These are phyloP conservation scores for Aurifilum marmelostoma DNA, from an alignment of 2,329 filamentous ascomycete genomes.

Conservation along the genomic window DNA sequence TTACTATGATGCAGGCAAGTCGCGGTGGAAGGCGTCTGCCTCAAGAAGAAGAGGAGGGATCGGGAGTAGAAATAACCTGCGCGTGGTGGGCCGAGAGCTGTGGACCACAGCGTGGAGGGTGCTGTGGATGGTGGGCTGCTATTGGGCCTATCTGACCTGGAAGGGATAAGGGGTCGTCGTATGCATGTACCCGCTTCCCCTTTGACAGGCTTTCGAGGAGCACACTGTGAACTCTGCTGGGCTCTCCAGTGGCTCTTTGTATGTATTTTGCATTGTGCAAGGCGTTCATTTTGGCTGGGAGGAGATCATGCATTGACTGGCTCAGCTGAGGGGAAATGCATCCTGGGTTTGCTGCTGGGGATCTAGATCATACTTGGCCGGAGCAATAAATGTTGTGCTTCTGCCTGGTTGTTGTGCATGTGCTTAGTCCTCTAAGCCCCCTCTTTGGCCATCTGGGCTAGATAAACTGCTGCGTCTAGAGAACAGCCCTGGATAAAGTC, in stretches of 20 bases:
- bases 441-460: background rate
- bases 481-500: background rate
- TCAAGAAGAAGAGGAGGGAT: constrained; percentile 23
- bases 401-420: background rate
- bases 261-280: constrained; percentile 8
- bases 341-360: background rate
- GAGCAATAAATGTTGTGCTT: background rate
- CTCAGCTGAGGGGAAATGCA: background rate
- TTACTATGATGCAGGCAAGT: constrained; percentile 47
- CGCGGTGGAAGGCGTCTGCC: constrained; percentile 38
- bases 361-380: background rate
- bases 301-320: background rate
- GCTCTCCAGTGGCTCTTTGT: background rate
- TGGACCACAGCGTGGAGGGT: constrained; percentile 65
- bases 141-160: constrained; percentile 70
- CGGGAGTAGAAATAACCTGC: constrained; percentile 41
- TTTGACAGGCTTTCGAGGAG: background rate
- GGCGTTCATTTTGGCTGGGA: constrained; percentile 13
- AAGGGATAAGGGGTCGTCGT: constrained; percentile 52
- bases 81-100: constrained; percentile 62
- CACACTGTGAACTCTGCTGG: background rate
- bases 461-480: no score
- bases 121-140: constrained; percentile 62
- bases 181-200: background rate
- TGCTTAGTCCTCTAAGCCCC: background rate